Evolutionary conservation across 148 eudicot genomes (phyloP).

Genomic region (Rhododendron williamsianum): DNA sequence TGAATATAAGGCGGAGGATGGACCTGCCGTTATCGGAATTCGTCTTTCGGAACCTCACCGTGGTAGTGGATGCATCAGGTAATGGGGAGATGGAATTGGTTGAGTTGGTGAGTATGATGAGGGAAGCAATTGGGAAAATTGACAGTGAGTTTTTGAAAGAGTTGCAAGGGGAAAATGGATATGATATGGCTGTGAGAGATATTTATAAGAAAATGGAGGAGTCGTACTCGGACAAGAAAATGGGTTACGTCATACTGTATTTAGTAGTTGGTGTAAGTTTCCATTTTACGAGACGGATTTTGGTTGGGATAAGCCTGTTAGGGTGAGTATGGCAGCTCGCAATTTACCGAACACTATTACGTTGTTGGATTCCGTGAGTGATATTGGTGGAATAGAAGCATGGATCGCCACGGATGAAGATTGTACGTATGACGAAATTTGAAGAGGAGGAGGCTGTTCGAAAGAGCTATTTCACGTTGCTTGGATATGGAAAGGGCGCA

Average conservation of each 20-base stretch:
- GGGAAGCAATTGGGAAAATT: conserved; percentile 12
- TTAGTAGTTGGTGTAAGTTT: no score
- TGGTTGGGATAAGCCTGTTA: conserved; percentile 39
- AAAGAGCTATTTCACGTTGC: no score
- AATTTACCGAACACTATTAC: conserved; percentile 10
- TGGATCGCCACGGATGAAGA: conserved; percentile 31
- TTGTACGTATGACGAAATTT: no score
- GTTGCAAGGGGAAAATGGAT: conserved; percentile 8
- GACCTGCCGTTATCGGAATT: conserved; percentile 14
- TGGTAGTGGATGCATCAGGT: not conserved
- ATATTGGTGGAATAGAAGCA: conserved; percentile 36
- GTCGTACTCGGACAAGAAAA: not conserved
- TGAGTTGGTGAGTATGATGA: conserved; percentile 11
- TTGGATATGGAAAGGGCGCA: no score
- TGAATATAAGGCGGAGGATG: conserved; percentile 31
- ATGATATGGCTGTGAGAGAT: not conserved
- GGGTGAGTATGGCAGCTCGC: conserved; percentile 28
- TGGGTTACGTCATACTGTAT: not conserved
- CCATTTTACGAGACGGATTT: conserved; percentile 31
- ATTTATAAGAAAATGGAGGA: not conserved
- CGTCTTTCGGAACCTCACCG: conserved; percentile 23
- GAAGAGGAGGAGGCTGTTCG: no score
- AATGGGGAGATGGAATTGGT: conserved; percentile 3
- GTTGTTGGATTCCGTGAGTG: conserved; percentile 22
- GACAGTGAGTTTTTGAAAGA: not conserved